Evolutionary conservation across 352 stramenopile species (phyloP).

Genomic region (Pythium dissimile): DNA sequence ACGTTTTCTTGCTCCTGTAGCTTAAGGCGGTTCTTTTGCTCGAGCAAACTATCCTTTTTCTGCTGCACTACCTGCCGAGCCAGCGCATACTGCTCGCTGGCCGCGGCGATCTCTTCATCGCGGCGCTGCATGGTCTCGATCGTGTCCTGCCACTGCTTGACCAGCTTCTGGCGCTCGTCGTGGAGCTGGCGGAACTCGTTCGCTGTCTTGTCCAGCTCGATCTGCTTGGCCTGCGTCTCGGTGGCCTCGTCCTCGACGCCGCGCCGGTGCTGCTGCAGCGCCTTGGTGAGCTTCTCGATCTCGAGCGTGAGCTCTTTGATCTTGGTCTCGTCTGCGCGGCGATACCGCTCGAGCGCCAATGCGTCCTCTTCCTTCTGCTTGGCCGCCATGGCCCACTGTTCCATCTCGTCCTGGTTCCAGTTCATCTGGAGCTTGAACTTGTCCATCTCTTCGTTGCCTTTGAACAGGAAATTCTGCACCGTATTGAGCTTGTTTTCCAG

Average conservation of each 20-base stretch:
- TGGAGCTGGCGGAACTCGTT: conserved; percentile 93
- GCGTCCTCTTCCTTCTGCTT: conserved; percentile 97
- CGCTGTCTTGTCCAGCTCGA: conserved; percentile 94
- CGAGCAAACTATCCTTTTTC: conserved; percentile 67
- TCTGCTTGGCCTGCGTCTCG: conserved; percentile 94
- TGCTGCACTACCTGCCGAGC: conserved; percentile 45
- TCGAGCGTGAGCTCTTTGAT: conserved; percentile 94
- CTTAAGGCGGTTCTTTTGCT: conserved; percentile 80
- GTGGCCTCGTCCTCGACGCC: conserved; percentile 81
- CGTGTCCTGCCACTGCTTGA: conserved; percentile 94
- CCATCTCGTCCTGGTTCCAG: conserved; percentile 97
- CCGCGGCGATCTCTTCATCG: conserved; percentile 90
- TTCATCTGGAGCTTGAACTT: conserved; percentile 97
- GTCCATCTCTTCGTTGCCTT: conserved; percentile 93
- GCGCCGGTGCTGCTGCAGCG: conserved; percentile 74
- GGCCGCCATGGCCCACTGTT: conserved; percentile 94
- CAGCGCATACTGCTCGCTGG: conserved; percentile 87
- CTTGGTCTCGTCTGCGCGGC: conserved; percentile 91
- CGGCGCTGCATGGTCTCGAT: conserved; percentile 92
- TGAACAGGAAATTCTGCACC: conserved; percentile 90
- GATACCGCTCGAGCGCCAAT: conserved; percentile 91
- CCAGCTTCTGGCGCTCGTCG: conserved; percentile 90
- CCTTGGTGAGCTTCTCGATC: conserved; percentile 92
- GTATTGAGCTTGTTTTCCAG: conserved; percentile 84
- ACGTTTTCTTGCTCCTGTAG: conserved; percentile 84